Evolutionary conservation across 352 stramenopile genomes (phyloP).

Genomic region (Halophytophthora polymorphica): DNA sequence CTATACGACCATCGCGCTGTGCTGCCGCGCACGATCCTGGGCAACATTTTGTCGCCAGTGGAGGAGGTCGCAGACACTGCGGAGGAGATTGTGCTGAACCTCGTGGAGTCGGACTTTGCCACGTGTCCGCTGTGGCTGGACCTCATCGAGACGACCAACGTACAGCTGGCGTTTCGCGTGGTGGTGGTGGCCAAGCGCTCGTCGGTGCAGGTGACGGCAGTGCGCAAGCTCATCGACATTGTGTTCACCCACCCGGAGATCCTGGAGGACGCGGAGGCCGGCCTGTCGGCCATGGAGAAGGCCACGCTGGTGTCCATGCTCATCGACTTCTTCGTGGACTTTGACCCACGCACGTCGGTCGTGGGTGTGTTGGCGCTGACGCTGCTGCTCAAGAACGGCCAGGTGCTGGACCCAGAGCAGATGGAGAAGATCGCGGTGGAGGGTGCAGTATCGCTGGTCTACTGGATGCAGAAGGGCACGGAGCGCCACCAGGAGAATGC

Average conservation of each 20-base stretch:
- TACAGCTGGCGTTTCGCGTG: slow-evolving; percentile 58
- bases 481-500: slow-evolving; percentile 81
- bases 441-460: slow-evolving; percentile 63
- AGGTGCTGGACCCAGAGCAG: slow-evolving; percentile 46
- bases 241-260: slow-evolving; percentile 59
- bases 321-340: slow-evolving; percentile 69
- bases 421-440: slow-evolving; percentile 78
- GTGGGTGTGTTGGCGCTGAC: slow-evolving; percentile 68
- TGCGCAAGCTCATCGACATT: slow-evolving; percentile 75
- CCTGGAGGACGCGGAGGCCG: slow-evolving; percentile 45
- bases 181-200: slow-evolving; percentile 48
- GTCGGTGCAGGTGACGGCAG: slow-evolving; percentile 62
- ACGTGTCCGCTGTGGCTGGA: slow-evolving; percentile 80
- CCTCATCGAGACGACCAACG: slow-evolving; percentile 61
- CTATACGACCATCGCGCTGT: slow-evolving; percentile 66
- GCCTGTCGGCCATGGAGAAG: slow-evolving; percentile 46
- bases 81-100: slow-evolving; percentile 69
- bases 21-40: slow-evolving; percentile 51
- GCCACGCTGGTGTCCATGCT: slow-evolving; percentile 64
- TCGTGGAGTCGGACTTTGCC: slow-evolving; percentile 79
- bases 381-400: slow-evolving; percentile 60
- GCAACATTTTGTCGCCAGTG: slow-evolving; percentile 57
- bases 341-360: slow-evolving; percentile 68
- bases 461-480: slow-evolving; percentile 84
- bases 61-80: slow-evolving; percentile 54